Evolutionary conservation across 768 basidiomycete species (phyloP).

Genomic region (Coprinellus micaceus): DNA sequence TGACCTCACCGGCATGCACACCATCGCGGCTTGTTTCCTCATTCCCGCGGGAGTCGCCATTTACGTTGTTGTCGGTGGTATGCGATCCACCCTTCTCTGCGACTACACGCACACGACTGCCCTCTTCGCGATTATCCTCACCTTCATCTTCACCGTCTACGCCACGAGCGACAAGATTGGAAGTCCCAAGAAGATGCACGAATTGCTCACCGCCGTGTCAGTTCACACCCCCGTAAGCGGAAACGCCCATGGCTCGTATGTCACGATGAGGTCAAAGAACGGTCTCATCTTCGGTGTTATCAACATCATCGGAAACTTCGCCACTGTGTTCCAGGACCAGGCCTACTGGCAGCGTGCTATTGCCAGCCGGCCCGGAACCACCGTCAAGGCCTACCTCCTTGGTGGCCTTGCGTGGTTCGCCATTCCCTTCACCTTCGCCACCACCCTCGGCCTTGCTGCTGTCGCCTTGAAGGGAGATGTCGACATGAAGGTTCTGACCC

Average conservation of each 20-base stretch:
- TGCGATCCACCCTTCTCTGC: constrained; percentile 81
- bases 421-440: constrained; percentile 84
- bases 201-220: constrained; percentile 63
- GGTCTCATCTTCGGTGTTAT: constrained; percentile 84
- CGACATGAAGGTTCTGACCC: constrained; percentile 44
- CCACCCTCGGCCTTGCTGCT: constrained; percentile 82
- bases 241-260: constrained; percentile 83
- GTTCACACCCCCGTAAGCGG: constrained; percentile 59
- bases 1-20: constrained; percentile 85
- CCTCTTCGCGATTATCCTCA: constrained; percentile 81
- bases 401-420: constrained; percentile 92
- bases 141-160: constrained; percentile 75
- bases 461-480: constrained; percentile 70
- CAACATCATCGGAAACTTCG: constrained; percentile 84
- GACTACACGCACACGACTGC: constrained; percentile 88
- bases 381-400: constrained; percentile 86
- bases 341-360: constrained; percentile 94
- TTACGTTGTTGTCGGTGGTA: constrained; percentile 84
- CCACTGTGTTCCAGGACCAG: constrained; percentile 54
- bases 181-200: constrained; percentile 72
- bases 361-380: constrained; percentile 77
- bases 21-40: constrained; percentile 88
- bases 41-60: constrained; percentile 85
- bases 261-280: constrained; percentile 74
- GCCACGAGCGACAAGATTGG: constrained; percentile 78